phyloP scores from a whole-genome alignment of 768 basidiomycete genomes.

The Serendipita indica region DNA sequence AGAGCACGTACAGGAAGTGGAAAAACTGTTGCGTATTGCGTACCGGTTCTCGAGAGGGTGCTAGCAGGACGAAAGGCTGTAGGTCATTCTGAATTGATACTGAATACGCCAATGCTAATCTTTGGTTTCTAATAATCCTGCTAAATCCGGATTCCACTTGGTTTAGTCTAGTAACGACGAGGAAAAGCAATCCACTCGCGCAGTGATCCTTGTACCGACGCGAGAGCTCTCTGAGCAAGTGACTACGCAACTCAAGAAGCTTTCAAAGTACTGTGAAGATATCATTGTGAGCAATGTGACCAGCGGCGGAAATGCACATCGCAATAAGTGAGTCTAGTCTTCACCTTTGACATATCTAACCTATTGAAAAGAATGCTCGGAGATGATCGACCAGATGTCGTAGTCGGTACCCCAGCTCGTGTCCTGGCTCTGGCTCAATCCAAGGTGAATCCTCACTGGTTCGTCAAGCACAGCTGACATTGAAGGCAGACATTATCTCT shows the following conservation, averaged over 20 bases:
- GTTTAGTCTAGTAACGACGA: slow-evolving; percentile 27
- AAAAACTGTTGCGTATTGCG: slow-evolving; percentile 91
- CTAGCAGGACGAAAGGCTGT: slow-evolving; percentile 57
- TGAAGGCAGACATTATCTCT: slow-evolving; percentile 43
- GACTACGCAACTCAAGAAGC: slow-evolving; percentile 42
- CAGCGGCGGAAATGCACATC: slow-evolving; percentile 48
- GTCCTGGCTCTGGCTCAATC: slow-evolving; percentile 52
- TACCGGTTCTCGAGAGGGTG: slow-evolving; percentile 83
- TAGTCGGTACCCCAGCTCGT: slow-evolving; percentile 66
- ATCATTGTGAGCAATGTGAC: slow-evolving; percentile 63
- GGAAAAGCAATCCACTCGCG: slow-evolving; percentile 47
- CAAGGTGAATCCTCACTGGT: slow-evolving; percentile 31
- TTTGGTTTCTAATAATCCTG: neutral
- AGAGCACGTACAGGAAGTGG: slow-evolving; percentile 91
- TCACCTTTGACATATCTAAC: neutral
- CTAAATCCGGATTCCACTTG: slow-evolving; percentile 19
- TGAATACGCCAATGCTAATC: neutral
- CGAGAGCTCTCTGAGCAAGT: slow-evolving; percentile 90
- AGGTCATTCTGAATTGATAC: slow-evolving; percentile 24
- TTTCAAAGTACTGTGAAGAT: slow-evolving; percentile 69
- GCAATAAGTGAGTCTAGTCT: slow-evolving; percentile 46
- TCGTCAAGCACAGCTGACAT: neutral
- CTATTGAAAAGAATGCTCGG: slow-evolving; percentile 31
- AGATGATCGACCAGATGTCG: slow-evolving; percentile 62
- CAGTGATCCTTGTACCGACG: slow-evolving; percentile 74